Evolutionary conservation across 2,329 filamentous ascomycete genomes (phyloP).

Genomic region (Botrytis deweyae): DNA sequence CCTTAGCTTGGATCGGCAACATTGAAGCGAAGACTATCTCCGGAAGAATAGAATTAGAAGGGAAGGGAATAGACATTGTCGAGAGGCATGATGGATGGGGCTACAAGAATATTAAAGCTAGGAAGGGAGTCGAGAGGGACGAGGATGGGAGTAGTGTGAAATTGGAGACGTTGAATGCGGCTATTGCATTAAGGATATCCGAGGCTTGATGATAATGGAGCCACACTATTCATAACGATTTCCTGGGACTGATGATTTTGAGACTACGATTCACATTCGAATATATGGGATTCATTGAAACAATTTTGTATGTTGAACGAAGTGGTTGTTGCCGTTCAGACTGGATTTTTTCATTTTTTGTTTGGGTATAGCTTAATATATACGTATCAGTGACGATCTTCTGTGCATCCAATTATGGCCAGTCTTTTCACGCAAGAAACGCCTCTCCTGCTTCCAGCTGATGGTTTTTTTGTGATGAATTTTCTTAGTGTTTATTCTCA

Average conservation of each 20-base stretch:
- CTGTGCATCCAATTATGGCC: background rate
- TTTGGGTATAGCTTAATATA: background rate
- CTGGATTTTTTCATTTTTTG: background rate
- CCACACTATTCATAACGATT: no score
- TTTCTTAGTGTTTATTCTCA: background rate
- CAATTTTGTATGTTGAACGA: background rate
- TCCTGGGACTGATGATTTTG: background rate
- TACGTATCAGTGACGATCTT: background rate
- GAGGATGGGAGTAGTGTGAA: constrained; percentile 30
- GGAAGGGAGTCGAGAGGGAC: constrained; percentile 31
- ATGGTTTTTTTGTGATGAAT: background rate
- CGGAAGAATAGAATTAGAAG: constrained; percentile 30
- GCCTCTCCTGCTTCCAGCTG: background rate
- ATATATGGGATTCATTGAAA: background rate
- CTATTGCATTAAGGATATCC: constrained; percentile 4
- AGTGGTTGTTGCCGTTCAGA: background rate
- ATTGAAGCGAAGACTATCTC: constrained; percentile 32
- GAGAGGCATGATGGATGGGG: constrained; percentile 30
- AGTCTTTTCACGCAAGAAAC: background rate
- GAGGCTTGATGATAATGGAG: background rate
- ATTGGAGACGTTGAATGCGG: constrained; percentile 31
- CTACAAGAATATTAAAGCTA: constrained; percentile 28
- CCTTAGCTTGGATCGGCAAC: constrained; percentile 33
- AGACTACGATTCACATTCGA: background rate
- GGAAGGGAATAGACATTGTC: constrained; percentile 30